Conservation (phyloP, 176 grass and related monocot genomes). For the Aegilops longissima region DNA sequence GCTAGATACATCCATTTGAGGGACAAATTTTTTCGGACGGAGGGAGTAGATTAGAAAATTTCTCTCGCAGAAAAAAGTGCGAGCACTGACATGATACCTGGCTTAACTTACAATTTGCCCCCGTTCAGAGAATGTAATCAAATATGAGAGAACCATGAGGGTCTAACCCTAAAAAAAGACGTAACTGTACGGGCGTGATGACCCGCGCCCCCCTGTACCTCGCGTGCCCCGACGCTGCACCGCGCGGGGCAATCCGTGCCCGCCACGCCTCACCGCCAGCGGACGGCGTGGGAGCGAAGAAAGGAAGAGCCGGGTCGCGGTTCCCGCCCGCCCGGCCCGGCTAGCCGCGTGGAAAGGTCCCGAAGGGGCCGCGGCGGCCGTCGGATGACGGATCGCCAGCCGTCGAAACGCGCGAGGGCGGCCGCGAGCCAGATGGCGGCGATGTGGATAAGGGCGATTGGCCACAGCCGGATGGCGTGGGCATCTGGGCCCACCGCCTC, state of each 20-base stretch:
- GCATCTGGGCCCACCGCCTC: no score
- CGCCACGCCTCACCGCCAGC: not conserved
- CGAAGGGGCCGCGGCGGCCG: not conserved
- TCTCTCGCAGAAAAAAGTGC: no score
- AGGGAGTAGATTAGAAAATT: no score
- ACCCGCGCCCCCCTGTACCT: not conserved
- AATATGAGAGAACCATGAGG: rapidly evolving
- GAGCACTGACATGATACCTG: no score
- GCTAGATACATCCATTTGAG: no score
- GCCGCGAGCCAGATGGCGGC: not conserved
- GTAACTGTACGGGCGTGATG: not conserved
- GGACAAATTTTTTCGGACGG: no score
- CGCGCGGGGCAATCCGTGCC: not conserved
- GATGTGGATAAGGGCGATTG: slow-evolving; percentile 59
- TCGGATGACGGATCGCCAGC: slow-evolving; percentile 24
- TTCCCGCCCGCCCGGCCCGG: not conserved
- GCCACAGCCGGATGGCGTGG: slow-evolving; percentile 24
- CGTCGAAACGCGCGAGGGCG: not conserved
- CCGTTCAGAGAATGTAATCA: no score
- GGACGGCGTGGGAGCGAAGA: not conserved
- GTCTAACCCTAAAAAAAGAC: rapidly evolving
- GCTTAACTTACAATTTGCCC: no score
- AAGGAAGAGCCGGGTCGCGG: not conserved
- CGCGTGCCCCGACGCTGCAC: not conserved
- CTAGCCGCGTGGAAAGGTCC: slow-evolving; percentile 1